Evolutionary conservation across 768 basidiomycete species (phyloP).

Genomic region (Rhodotorula sphaerocarpa): DNA sequence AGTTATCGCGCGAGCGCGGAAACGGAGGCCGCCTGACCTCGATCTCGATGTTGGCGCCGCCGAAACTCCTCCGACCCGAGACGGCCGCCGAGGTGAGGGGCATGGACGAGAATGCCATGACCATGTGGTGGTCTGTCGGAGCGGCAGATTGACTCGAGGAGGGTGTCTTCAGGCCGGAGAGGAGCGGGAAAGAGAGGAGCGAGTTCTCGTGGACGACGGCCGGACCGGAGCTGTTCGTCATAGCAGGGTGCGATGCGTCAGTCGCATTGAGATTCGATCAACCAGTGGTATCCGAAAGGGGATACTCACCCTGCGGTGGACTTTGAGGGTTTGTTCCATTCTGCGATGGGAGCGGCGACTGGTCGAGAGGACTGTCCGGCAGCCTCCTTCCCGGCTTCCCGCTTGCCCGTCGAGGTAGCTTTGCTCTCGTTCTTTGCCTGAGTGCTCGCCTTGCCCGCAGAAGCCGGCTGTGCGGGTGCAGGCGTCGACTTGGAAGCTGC

Average conservation of each 20-base stretch:
- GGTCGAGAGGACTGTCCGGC: too few species aligned
- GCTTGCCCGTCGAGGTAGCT: too few species aligned
- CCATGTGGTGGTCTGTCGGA: neutral
- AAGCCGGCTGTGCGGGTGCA: neutral
- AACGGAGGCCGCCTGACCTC: conserved; percentile 4
- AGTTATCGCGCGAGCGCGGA: neutral
- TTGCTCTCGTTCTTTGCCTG: too few species aligned
- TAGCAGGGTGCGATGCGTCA: too few species aligned
- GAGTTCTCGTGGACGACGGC: conserved; percentile 25
- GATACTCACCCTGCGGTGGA: too few species aligned
- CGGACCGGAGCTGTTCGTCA: neutral
- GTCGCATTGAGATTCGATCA: too few species aligned
- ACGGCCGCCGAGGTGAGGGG: conserved; percentile 23
- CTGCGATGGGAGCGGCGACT: too few species aligned
- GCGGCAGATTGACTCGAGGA: neutral
- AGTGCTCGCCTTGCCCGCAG: too few species aligned
- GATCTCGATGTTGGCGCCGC: conserved; percentile 32
- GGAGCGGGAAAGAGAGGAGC: conserved; percentile 29
- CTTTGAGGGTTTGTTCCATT: too few species aligned
- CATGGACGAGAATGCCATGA: conserved; percentile 23
- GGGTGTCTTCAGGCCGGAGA: neutral
- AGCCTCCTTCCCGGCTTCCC: too few species aligned
- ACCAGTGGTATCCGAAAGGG: too few species aligned
- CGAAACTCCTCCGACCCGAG: conserved; percentile 24
- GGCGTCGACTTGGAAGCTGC: neutral